Percentiles rank a stretch among this genome's conserved stretches.
Evolutionary conservation across 495 filamentous ascomycete genomes (phyloP).

Genomic region (Penicillium robsamsonii): DNA sequence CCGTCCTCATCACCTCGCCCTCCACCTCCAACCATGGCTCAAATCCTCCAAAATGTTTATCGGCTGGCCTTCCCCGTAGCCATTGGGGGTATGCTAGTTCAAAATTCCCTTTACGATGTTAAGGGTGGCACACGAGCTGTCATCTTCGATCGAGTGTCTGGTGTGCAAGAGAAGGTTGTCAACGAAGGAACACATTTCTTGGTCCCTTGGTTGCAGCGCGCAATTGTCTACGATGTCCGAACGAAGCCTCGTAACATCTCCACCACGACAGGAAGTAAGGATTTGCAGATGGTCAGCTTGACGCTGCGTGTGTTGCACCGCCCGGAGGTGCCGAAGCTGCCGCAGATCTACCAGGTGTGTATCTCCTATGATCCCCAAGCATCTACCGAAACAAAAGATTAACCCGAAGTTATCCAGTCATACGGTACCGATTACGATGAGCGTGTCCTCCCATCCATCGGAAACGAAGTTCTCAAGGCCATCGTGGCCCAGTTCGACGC

Average conservation of each 20-base stretch:
- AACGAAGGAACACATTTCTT: conserved; percentile 98
- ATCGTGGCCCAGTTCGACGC: conserved; percentile 99
- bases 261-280: conserved; percentile 98
- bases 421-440: conserved; percentile 99
- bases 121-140: conserved; percentile 90
- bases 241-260: conserved; percentile 96
- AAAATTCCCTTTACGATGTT: conserved; percentile 92
- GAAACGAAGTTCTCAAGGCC: conserved; percentile 99
- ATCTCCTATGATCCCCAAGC: background rate
- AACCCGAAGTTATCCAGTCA: conserved; percentile 32
- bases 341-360: conserved; percentile 96
- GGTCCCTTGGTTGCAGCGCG: conserved; percentile 91
- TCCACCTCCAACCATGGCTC: conserved; percentile 51
- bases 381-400: background rate
- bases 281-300: conserved; percentile 99
- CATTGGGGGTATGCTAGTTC: conserved; percentile 57
- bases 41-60: conserved; percentile 61
- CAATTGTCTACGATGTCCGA: conserved; percentile 95
- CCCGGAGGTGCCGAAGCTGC: conserved; percentile 86
- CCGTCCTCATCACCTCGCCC: conserved; percentile 21
- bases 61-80: conserved; percentile 69
- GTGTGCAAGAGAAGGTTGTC: conserved; percentile 87
- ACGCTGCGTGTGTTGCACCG: conserved; percentile 93
- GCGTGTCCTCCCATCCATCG: conserved; percentile 98
- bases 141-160: conserved; percentile 93